phyloP scores from a whole-genome alignment of 257 asterid species.

The Ehretia macrophylla region DNA sequence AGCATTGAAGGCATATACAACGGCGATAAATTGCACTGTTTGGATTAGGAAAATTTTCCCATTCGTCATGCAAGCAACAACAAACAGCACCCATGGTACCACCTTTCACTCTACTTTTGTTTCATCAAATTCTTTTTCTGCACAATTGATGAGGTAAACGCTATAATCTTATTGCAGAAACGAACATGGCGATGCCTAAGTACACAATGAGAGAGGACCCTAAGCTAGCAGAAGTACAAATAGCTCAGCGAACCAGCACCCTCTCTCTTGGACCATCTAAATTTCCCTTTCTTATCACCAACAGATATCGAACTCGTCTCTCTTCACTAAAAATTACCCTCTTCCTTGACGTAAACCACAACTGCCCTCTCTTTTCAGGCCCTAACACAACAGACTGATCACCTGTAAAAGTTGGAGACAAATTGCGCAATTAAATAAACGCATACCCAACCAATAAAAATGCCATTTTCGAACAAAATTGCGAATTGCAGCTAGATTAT shows the following conservation, averaged over 20 bases:
- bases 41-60: slow-evolving; percentile 59
- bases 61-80: slow-evolving; percentile 78
- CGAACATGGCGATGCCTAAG: too few species aligned
- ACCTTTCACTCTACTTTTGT: slow-evolving; percentile 11
- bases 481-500: too few species aligned
- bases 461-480: too few species aligned
- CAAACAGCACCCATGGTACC: slow-evolving; percentile 75
- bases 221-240: slow-evolving; percentile 37
- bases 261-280: slow-evolving; percentile 22
- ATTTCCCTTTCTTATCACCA: neutral
- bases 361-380: too few species aligned
- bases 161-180: neutral
- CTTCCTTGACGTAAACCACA: neutral
- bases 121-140: neutral
- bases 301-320: neutral
- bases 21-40: slow-evolving; percentile 59
- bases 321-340: neutral
- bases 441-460: too few species aligned
- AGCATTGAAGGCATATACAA: slow-evolving; percentile 64
- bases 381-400: neutral
- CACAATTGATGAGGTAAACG: neutral
- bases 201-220: slow-evolving; percentile 45
- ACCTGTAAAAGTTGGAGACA: neutral
- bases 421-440: neutral
- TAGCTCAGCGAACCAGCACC: slow-evolving; percentile 47